Conservation (phyloP, 352 stramenopile genomes). For the Phytopythium ostracodes region DNA sequence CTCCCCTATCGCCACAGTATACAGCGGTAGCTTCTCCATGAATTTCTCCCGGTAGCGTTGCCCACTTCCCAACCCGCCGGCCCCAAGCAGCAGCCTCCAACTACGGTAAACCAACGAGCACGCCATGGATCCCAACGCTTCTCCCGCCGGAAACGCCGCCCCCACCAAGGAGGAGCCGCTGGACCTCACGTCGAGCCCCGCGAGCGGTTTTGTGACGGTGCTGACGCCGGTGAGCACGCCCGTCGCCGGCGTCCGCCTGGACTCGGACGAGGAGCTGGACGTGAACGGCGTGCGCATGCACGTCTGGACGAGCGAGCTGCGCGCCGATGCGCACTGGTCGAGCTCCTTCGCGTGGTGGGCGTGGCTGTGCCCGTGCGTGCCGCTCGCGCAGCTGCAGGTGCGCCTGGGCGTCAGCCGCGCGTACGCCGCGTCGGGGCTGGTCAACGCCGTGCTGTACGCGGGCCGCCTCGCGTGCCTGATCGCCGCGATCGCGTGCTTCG, state of each 20-base stretch:
- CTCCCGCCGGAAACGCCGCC: background rate
- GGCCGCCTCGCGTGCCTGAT: constrained; percentile 21
- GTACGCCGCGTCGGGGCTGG: constrained; percentile 11
- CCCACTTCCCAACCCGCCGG: background rate
- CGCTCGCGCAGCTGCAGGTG: constrained; percentile 28
- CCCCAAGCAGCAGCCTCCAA: background rate
- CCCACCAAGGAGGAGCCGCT: background rate
- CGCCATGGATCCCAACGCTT: background rate
- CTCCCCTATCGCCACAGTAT: too few species aligned
- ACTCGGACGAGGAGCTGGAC: constrained; percentile 23
- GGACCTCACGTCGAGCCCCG: background rate
- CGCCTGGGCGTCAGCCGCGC: constrained; percentile 24
- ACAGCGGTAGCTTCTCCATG: too few species aligned
- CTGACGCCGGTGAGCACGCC: constrained; percentile 29
- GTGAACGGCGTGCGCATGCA: constrained; percentile 32
- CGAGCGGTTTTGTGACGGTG: constrained; percentile 31
- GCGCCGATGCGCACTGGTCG: constrained; percentile 18
- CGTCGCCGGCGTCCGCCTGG: background rate
- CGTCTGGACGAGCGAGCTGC: constrained; percentile 21
- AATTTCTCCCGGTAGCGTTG: background rate
- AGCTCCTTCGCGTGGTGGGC: constrained; percentile 32
- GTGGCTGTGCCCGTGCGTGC: constrained; percentile 29
- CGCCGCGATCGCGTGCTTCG: constrained; percentile 15
- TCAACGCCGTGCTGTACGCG: constrained; percentile 17
- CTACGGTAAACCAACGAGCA: too few species aligned